Base-by-base conservation (phyloP, 2,329 filamentous ascomycete species). In the Ophiostoma montium region DNA sequence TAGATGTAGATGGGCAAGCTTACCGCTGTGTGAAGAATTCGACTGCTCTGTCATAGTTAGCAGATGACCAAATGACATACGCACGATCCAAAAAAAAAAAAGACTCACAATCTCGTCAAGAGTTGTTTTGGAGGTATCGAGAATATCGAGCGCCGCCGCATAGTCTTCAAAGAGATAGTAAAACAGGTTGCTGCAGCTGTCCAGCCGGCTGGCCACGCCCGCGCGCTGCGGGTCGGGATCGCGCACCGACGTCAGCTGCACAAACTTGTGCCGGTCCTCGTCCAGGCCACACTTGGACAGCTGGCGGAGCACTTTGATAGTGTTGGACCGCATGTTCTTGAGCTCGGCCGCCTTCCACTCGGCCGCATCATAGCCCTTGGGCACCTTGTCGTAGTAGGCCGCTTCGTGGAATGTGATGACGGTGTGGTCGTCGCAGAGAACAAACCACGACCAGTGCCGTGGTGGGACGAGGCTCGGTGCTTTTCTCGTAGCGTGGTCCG, bases 131-230 rank as follows among this genome's bases (percentile, higher is more conserved):
- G 68, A 68, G 2, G 54, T 58, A 10, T 69, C 72, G 12, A 82
- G 65, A 5, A 78, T 68, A 23, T 70, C 70, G 47, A 75, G 76
- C 1, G 75, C 76, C 3, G 76, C 75, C 33, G 70, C 70, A 67
- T 79, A 82, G 57, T 82, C 78, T 57, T 83, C 78, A 56, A 82
- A 82, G 0, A 82, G 63, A 56, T 81, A 82, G 59, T 80, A 82
- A 62, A 82, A 81, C 3, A 82, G 63, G 18, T 78, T 66, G 18
- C 76, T 78, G 0, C 78, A 71, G 1, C 71, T 71, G 55, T 81
- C 77, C 2, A 60, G 54, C 3, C 63, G 64, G 6, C 60, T 19
- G 51, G 7, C 62, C 13, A 63, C 59, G 3, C 10, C 30, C 5
- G 10, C 16, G 5, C 21, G 5, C 2, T 23, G 35, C 12, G 33